These are phyloP conservation scores for Penicillium herquei DNA, from an alignment of 495 filamentous ascomycete species.

Conservation along the genomic window DNA sequence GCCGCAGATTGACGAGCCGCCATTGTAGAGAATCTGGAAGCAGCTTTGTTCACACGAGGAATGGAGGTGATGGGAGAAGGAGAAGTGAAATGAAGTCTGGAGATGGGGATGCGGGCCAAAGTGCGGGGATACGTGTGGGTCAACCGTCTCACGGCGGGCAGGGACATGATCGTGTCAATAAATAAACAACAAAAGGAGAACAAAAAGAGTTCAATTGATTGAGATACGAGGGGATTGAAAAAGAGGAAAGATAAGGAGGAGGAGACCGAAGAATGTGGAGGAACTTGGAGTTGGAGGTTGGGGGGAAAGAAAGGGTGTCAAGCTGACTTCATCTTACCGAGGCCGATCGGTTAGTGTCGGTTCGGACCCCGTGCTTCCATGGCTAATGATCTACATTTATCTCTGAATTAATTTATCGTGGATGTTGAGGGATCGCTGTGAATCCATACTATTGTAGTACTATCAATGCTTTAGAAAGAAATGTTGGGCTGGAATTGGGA, in stretches of 20 bases:
- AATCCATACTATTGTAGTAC: too few species aligned
- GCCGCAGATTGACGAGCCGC: conserved; percentile 41
- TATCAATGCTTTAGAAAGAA: too few species aligned
- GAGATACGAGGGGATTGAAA: conserved; percentile 2
- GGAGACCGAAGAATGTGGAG: conserved; percentile 13
- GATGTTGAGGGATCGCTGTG: too few species aligned
- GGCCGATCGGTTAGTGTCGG: conserved; percentile 31
- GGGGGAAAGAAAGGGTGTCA: conserved; percentile 13
- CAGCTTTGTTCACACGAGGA: conserved; percentile 16
- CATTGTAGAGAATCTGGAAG: conserved; percentile 48
- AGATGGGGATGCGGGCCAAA: conserved; percentile 45
- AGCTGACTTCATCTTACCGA: conserved; percentile 29
- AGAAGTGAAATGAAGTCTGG: conserved; percentile 30
- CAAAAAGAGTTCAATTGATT: conserved; percentile 11
- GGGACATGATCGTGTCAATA: conserved; percentile 23
- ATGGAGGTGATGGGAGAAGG: conserved; percentile 20
- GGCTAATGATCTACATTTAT: too few species aligned
- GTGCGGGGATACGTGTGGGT: conserved; percentile 51
- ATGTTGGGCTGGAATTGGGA: too few species aligned
- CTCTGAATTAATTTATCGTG: too few species aligned
- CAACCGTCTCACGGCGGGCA: conserved; percentile 44
- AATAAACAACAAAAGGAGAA: conserved; percentile 14
- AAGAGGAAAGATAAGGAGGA: conserved; percentile 10
- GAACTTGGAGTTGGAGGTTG: background rate
- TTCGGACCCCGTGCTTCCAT: background rate